These are phyloP conservation scores for Massariosphaeria phaeospora DNA, from an alignment of 495 filamentous ascomycete species.

Conservation along the genomic window DNA sequence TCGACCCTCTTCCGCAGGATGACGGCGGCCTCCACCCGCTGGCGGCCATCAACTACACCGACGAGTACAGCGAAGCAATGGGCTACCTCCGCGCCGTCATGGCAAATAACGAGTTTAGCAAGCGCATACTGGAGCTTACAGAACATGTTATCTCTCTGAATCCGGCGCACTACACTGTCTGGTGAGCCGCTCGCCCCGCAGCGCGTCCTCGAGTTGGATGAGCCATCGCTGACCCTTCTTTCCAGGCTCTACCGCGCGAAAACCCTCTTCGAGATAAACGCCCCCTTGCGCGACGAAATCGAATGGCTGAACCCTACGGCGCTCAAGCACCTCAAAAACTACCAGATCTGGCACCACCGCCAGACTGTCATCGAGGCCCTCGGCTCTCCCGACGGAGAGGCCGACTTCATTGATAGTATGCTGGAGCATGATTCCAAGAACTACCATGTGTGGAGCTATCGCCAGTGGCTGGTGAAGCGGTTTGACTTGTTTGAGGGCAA, in stretches of 20 bases:
- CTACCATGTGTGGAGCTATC: constrained; percentile 96
- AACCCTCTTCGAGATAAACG: constrained; percentile 61
- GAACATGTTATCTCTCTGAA: constrained; percentile 86
- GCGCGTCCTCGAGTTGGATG: neutral
- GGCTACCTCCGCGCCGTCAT: constrained; percentile 91
- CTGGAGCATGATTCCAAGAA: constrained; percentile 87
- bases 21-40: constrained; percentile 70
- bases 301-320: constrained; percentile 80
- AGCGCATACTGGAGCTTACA: constrained; percentile 75
- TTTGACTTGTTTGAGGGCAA: constrained; percentile 64
- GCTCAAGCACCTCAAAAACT: constrained; percentile 85
- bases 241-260: constrained; percentile 78
- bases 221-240: constrained; percentile 5
- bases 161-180: constrained; percentile 95
- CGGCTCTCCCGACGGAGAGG: constrained; percentile 51
- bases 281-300: constrained; percentile 66
- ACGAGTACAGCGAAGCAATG: constrained; percentile 80
- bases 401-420: constrained; percentile 71
- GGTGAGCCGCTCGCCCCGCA: constrained; percentile 46
- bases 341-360: constrained; percentile 98
- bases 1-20: constrained; percentile 75
- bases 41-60: constrained; percentile 80
- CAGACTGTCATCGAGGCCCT: constrained; percentile 67
- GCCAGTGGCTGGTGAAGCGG: constrained; percentile 81
- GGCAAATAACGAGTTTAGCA: constrained; percentile 76